A percentile compares a stretch with the other conserved stretches of the same genome.
Evolutionary conservation across 2,329 filamentous ascomycete species (phyloP).

Genomic region (Plectosphaerella cucumerina): DNA sequence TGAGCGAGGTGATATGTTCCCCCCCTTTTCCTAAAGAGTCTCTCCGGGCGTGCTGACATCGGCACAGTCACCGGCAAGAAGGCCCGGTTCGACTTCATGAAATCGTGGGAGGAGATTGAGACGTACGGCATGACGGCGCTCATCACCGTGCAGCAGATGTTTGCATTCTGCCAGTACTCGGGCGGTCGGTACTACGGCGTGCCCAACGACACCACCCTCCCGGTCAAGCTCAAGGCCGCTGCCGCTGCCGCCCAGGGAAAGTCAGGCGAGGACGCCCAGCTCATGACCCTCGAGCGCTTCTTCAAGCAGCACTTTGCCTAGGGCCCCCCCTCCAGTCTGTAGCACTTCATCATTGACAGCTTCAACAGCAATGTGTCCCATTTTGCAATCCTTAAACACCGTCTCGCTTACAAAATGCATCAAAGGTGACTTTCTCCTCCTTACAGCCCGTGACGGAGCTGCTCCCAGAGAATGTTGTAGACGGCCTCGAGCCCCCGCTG

Average conservation of each 20-base stretch:
- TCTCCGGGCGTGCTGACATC: background rate
- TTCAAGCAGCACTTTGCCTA: constrained; percentile 16
- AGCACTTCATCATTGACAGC: no score
- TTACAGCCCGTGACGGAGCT: no score
- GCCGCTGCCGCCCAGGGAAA: constrained; percentile 20
- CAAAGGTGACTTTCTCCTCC: background rate
- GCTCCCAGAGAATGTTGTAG: no score
- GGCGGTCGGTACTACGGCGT: constrained; percentile 26
- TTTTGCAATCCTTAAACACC: background rate
- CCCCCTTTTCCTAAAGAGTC: background rate
- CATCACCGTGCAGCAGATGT: constrained; percentile 31
- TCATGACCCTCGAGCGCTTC: constrained; percentile 20
- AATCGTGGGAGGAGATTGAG: constrained; percentile 26
- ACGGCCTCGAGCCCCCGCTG: no score
- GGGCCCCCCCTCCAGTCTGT: background rate
- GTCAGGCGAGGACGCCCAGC: constrained; percentile 12
- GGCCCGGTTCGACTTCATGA: constrained; percentile 22
- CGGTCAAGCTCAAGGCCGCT: constrained; percentile 22
- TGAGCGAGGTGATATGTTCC: constrained; percentile 20
- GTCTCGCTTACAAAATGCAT: background rate
- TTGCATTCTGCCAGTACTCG: constrained; percentile 28
- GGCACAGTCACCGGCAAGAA: constrained; percentile 23
- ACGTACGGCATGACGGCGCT: constrained; percentile 24
- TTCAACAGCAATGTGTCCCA: background rate
- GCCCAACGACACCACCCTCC: constrained; percentile 18